Conservation (phyloP, 2,329 filamentous ascomycete species). For the Alternaria arbusti region DNA sequence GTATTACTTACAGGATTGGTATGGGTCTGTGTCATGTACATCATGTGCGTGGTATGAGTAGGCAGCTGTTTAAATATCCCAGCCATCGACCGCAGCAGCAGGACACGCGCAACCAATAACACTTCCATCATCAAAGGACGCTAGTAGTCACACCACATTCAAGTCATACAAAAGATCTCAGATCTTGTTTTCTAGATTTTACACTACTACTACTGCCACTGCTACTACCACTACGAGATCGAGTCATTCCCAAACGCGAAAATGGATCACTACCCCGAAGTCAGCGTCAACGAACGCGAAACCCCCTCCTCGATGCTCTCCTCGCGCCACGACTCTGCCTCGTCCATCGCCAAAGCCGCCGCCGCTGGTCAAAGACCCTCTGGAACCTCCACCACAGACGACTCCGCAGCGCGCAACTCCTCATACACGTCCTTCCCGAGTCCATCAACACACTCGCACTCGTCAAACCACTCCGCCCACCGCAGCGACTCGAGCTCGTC, state of each 20-base stretch:
- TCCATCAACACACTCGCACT: constrained; percentile 10
- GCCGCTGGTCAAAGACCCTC: background rate
- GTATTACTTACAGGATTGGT: constrained; percentile 12
- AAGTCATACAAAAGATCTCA: background rate
- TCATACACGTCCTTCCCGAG: constrained; percentile 21
- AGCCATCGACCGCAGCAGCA: background rate
- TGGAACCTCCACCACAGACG: background rate
- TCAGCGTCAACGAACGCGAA: constrained; percentile 28
- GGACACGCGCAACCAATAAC: background rate
- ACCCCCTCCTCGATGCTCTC: constrained; percentile 16
- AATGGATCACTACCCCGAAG: constrained; percentile 34
- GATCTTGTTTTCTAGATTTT: background rate
- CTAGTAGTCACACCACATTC: background rate
- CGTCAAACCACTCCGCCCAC: constrained; percentile 4
- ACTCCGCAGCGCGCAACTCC: background rate
- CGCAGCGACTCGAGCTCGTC: constrained; percentile 10
- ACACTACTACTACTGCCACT: background rate
- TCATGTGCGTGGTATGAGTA: constrained; percentile 5
- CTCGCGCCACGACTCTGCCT: constrained; percentile 25
- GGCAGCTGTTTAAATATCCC: constrained; percentile 7
- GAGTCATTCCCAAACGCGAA: background rate
- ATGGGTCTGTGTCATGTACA: constrained; percentile 3
- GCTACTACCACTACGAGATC: background rate
- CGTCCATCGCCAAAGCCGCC: constrained; percentile 17
- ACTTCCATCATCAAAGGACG: background rate